These are phyloP conservation scores for Penicillium parvum DNA, from an alignment of 495 filamentous ascomycete genomes.

Conservation along the genomic window DNA sequence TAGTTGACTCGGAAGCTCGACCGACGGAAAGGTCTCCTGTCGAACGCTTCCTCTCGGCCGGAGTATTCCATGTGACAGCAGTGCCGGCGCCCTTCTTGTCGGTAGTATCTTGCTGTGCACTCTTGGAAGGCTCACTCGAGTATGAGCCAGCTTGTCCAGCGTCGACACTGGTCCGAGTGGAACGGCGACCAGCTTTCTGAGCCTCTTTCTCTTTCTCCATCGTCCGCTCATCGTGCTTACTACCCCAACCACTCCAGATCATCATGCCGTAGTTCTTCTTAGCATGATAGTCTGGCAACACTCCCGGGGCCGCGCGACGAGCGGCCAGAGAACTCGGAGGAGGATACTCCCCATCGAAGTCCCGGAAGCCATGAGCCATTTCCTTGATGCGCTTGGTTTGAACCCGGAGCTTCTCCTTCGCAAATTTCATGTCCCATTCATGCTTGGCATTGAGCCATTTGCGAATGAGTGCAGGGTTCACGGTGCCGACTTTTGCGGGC, in stretches of 20 bases:
- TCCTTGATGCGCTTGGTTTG: conserved; percentile 68
- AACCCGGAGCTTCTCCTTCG: conserved; percentile 59
- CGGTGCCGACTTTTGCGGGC: conserved; percentile 62
- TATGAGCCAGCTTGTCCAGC: conserved; percentile 32
- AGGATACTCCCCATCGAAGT: conserved; percentile 68
- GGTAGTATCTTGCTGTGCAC: conserved; percentile 1
- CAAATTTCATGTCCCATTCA: conserved; percentile 67
- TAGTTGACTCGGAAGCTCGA: conserved; percentile 7
- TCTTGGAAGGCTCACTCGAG: conserved; percentile 22
- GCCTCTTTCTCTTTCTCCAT: conserved; percentile 48
- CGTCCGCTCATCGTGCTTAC: conserved; percentile 76
- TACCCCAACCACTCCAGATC: conserved; percentile 81
- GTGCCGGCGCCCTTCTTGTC: neutral
- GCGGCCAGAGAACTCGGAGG: conserved; percentile 81
- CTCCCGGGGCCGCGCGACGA: conserved; percentile 50
- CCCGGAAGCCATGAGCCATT: conserved; percentile 61
- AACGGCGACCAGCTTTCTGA: conserved; percentile 18
- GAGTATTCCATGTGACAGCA: conserved; percentile 10
- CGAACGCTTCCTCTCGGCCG: conserved; percentile 7
- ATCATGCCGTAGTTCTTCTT: conserved; percentile 68
- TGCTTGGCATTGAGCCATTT: conserved; percentile 75
- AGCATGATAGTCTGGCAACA: conserved; percentile 46
- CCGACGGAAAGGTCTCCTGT: conserved; percentile 1
- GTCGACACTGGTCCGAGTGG: conserved; percentile 31
- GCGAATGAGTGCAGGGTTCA: conserved; percentile 72